Conservation (phyloP, 306 rosid species). For the Cyclanthera cordifolia region DNA sequence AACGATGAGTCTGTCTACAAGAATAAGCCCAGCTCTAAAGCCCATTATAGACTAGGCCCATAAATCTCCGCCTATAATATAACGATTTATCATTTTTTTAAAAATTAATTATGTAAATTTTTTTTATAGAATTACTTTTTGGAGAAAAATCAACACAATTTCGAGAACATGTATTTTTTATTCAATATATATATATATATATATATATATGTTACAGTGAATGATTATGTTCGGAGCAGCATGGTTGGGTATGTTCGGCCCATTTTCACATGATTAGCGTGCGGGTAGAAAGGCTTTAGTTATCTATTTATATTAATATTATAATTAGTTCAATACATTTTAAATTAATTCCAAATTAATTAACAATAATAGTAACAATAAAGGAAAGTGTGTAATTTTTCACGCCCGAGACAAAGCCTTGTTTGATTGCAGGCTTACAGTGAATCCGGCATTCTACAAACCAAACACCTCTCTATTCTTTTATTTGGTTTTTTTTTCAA, state of each 20-base stretch:
- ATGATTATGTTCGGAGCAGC: slow-evolving; percentile 9
- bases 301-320: neutral
- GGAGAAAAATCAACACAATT: neutral
- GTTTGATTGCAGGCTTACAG: neutral
- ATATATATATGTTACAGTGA: no score
- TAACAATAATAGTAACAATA: neutral
- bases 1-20: neutral
- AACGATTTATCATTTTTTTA: no score
- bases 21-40: neutral
- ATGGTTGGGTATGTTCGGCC: neutral
- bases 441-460: neutral
- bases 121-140: no score
- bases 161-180: neutral
- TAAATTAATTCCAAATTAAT: neutral
- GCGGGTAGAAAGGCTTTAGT: neutral
- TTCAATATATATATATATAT: no score
- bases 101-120: no score
- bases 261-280: slow-evolving; percentile 6
- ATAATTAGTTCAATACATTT: neutral
- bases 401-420: neutral
- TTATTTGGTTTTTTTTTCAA: neutral
- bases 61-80: neutral
- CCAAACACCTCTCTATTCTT: neutral
- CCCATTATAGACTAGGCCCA: neutral
- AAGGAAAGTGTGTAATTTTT: neutral